phyloP scores from a whole-genome alignment of 371 early-diverging fungal species.

The Mortierella sp. region DNA sequence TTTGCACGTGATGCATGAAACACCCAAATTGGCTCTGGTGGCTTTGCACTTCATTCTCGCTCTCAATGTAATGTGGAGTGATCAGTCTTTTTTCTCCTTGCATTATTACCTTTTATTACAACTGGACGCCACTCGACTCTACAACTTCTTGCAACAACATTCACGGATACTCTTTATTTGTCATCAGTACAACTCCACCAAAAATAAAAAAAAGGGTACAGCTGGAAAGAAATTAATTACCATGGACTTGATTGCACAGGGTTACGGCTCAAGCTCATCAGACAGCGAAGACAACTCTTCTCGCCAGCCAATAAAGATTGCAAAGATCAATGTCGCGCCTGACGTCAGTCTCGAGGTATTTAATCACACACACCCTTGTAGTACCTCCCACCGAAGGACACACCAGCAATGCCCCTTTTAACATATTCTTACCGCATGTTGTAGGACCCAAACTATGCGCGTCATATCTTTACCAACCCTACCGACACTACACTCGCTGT shows the following conservation, averaged over 20 bases:
- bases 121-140: no score
- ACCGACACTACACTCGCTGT: conserved; percentile 78
- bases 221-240: not conserved
- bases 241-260: conserved; percentile 55
- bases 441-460: conserved; percentile 60
- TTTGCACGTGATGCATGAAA: not conserved
- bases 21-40: no score
- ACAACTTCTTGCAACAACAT: no score
- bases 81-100: no score
- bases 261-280: conserved; percentile 64
- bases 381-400: not conserved
- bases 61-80: not conserved
- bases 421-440: not conserved
- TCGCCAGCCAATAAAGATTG: conserved; percentile 18
- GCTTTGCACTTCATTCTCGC: not conserved
- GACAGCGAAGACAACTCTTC: conserved; percentile 63
- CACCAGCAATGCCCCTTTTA: conserved; percentile 9
- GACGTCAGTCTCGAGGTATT: conserved; percentile 80
- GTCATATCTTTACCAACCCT: conserved; percentile 69
- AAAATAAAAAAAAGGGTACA: not conserved
- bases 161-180: no score
- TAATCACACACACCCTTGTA: not conserved
- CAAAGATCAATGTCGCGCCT: conserved; percentile 72
- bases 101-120: no score
- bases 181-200: not conserved